Conservation (phyloP, 495 filamentous ascomycete genomes). For the Saxophila tyrrhenica region DNA sequence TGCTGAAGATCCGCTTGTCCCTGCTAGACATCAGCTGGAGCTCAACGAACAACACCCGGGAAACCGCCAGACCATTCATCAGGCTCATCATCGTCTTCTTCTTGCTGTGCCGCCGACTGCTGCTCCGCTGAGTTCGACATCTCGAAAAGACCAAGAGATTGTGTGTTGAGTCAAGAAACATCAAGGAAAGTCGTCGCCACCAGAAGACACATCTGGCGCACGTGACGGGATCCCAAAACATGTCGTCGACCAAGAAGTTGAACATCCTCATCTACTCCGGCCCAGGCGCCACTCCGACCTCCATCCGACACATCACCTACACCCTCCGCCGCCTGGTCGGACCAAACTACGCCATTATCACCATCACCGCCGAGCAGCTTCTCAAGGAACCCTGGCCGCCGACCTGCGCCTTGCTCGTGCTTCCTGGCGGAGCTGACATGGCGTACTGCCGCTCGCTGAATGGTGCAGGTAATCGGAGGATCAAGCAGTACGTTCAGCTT, state of each 20-base stretch:
- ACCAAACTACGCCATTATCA: slow-evolving; percentile 84
- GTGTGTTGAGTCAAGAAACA: too few relatives aligned
- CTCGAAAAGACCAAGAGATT: not conserved
- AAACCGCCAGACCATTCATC: slow-evolving; percentile 71
- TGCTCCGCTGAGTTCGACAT: slow-evolving; percentile 43
- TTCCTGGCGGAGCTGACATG: slow-evolving; percentile 91
- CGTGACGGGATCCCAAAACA: not conserved
- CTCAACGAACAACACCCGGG: not conserved
- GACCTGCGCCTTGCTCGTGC: slow-evolving; percentile 77
- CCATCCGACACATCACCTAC: slow-evolving; percentile 80
- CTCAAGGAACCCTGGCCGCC: slow-evolving; percentile 86
- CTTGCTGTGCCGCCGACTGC: slow-evolving; percentile 32
- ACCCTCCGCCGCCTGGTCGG: slow-evolving; percentile 82
- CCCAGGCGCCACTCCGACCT: slow-evolving; percentile 72
- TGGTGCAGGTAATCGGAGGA: slow-evolving; percentile 73
- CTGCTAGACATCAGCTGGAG: slow-evolving; percentile 33
- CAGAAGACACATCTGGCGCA: not conserved
- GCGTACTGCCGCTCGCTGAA: slow-evolving; percentile 84
- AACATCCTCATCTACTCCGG: slow-evolving; percentile 33
- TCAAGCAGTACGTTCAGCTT: slow-evolving; percentile 71
- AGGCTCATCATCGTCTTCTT: slow-evolving; percentile 78
- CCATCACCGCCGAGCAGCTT: slow-evolving; percentile 64
- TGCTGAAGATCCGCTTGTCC: slow-evolving; percentile 97
- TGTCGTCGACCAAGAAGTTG: slow-evolving; percentile 15
- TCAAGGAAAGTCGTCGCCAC: too few relatives aligned